A percentile compares a stretch with the other conserved stretches of the same genome.
Evolutionary conservation across 495 filamentous ascomycete species (phyloP).

Genomic region (Trichoderma gamsii): DNA sequence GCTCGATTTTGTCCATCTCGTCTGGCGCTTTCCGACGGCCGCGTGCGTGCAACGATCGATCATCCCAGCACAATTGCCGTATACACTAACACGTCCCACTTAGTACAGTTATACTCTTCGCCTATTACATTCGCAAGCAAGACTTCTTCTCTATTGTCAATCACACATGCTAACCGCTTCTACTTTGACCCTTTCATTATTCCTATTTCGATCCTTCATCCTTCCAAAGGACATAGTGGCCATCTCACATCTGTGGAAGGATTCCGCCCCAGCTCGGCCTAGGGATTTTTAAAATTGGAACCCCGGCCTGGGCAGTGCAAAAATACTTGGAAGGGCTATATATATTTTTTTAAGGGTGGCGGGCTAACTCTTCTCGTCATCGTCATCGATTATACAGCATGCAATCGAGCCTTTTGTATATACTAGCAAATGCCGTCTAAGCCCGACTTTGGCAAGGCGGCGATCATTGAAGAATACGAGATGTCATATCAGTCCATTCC

Average conservation of each 20-base stretch:
- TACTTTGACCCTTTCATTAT: neutral
- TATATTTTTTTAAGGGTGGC: too few relatives aligned
- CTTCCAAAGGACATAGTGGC: neutral
- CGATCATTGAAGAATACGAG: constrained; percentile 2
- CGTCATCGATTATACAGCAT: neutral
- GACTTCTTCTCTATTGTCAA: neutral
- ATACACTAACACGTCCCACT: neutral
- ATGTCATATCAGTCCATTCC: neutral
- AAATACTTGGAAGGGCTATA: too few relatives aligned
- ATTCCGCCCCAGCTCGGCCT: neutral
- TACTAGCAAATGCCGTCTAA: neutral
- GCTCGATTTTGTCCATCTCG: too few relatives aligned
- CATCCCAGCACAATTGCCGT: neutral
- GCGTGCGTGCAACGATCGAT: neutral
- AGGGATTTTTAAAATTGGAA: too few relatives aligned
- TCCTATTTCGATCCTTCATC: neutral
- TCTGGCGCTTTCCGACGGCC: neutral
- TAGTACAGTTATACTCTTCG: neutral
- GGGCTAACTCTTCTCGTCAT: neutral
- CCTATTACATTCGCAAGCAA: neutral
- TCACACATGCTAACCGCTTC: neutral
- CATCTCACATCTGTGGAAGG: neutral
- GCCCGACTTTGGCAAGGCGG: neutral
- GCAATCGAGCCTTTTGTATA: neutral
- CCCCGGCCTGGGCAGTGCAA: too few relatives aligned